Conservation (phyloP, 2,329 filamentous ascomycete species). For the Ramularia collo-cygni region DNA sequence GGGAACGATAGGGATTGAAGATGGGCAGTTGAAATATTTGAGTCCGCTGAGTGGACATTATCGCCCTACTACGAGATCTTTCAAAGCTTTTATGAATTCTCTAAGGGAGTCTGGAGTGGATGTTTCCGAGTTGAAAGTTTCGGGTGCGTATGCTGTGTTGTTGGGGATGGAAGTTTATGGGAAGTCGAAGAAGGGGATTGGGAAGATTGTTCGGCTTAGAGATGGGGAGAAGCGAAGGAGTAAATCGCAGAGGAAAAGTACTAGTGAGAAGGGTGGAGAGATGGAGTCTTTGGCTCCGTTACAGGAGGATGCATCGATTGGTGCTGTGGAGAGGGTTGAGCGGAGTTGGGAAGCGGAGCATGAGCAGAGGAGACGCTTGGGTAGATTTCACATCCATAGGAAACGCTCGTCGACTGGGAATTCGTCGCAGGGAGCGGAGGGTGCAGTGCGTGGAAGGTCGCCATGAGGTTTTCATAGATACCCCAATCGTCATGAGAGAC, state of each 20-base stretch:
- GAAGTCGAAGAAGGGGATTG: constrained; percentile 59
- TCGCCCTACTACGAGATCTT: constrained; percentile 72
- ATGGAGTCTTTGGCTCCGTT: too few species aligned
- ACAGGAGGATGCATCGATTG: neutral
- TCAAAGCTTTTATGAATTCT: constrained; percentile 68
- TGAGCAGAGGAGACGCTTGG: constrained; percentile 3
- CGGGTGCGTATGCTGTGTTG: constrained; percentile 62
- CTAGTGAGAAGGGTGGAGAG: neutral
- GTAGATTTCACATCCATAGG: too few species aligned
- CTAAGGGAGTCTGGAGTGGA: constrained; percentile 68
- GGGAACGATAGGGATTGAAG: constrained; percentile 73
- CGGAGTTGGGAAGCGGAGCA: constrained; percentile 17
- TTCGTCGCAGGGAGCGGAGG: too few species aligned
- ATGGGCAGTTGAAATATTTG: constrained; percentile 66
- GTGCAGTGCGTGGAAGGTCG: too few species aligned
- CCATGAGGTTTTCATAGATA: too few species aligned
- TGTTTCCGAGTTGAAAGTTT: constrained; percentile 69
- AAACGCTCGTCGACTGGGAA: too few species aligned
- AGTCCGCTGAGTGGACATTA: constrained; percentile 71
- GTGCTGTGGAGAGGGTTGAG: constrained; percentile 13
- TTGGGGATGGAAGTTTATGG: constrained; percentile 72
- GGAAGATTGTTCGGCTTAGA: constrained; percentile 41
- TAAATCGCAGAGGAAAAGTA: constrained; percentile 1
- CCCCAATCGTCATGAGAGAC: too few species aligned
- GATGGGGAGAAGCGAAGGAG: constrained; percentile 4